phyloP scores from a whole-genome alignment of 495 filamentous ascomycete species.

The Xylaria curta region DNA sequence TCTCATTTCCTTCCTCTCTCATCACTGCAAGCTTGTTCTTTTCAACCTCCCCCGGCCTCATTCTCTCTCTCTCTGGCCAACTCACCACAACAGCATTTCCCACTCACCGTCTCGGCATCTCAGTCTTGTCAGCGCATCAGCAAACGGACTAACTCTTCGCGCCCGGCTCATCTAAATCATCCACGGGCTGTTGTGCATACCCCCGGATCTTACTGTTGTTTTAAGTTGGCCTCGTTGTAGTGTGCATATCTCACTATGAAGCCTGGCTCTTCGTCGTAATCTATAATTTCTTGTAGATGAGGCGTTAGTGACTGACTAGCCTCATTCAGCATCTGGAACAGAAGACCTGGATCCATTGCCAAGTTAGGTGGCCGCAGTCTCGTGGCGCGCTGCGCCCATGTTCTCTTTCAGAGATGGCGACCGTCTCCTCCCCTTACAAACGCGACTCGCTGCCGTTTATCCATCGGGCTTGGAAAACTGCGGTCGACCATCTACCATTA shows the following conservation, averaged over 20 bases:
- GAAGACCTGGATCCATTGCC: slow-evolving; percentile 14
- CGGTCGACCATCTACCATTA: slow-evolving; percentile 39
- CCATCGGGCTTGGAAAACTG: slow-evolving; percentile 43
- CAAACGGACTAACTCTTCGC: neutral
- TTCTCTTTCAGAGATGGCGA: slow-evolving; percentile 44
- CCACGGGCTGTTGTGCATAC: neutral
- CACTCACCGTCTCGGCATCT: slow-evolving; percentile 20
- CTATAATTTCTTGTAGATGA: slow-evolving; percentile 33
- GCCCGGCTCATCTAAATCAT: neutral
- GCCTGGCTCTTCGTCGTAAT: slow-evolving; percentile 28
- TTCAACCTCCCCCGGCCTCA: neutral
- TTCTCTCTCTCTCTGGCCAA: neutral
- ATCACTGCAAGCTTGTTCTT: neutral
- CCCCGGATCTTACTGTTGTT: slow-evolving; percentile 12
- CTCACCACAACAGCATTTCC: slow-evolving; percentile 3
- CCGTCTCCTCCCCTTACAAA: slow-evolving; percentile 42
- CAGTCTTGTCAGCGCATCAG: neutral
- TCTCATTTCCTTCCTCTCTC: slow-evolving; percentile 1
- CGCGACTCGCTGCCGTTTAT: slow-evolving; percentile 41
- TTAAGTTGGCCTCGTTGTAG: slow-evolving; percentile 12
- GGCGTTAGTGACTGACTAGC: slow-evolving; percentile 23
- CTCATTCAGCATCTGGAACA: slow-evolving; percentile 19
- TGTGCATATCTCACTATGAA: slow-evolving; percentile 25
- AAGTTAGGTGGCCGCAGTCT: slow-evolving; percentile 30
- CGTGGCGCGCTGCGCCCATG: slow-evolving; percentile 43